Conservation (phyloP, 805 yeast species). For the Saturnispora galanensis region DNA sequence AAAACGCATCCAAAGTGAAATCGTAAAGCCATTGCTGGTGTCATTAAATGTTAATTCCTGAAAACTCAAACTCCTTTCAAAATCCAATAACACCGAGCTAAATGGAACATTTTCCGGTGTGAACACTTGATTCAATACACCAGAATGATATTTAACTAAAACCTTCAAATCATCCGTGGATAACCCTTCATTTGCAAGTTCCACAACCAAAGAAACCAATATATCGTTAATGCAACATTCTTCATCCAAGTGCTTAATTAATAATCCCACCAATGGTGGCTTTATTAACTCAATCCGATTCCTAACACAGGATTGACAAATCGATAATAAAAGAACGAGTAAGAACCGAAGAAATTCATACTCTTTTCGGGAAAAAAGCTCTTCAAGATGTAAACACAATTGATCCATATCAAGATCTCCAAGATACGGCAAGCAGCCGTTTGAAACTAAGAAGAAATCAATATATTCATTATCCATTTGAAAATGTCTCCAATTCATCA, state of each 20-base stretch:
- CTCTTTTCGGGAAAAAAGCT: too few species aligned
- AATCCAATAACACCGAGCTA: neutral
- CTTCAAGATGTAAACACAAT: neutral
- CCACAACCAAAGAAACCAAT: neutral
- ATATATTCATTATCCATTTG: conserved; percentile 8
- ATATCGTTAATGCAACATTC: neutral
- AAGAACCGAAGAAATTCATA: neutral
- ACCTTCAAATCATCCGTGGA: neutral
- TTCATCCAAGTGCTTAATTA: neutral
- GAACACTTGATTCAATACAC: neutral
- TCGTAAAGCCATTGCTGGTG: conserved; percentile 14
- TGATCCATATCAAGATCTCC: neutral
- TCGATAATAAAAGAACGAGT: neutral
- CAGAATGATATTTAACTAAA: neutral
- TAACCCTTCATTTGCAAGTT: neutral
- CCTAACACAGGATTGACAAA: neutral
- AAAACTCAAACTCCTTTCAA: conserved; percentile 6
- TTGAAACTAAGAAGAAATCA: conserved; percentile 11
- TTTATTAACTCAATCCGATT: neutral
- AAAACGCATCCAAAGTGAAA: conserved; percentile 21
- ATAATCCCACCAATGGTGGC: neutral
- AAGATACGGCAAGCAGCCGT: conserved; percentile 7
- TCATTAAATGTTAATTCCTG: conserved; percentile 10
- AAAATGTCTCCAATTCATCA: conserved; percentile 12
- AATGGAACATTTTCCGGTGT: neutral